Percentiles rank a stretch among this genome's conserved stretches.
Conservation (phyloP, 257 asterid genomes). For the Striga asiatica region DNA sequence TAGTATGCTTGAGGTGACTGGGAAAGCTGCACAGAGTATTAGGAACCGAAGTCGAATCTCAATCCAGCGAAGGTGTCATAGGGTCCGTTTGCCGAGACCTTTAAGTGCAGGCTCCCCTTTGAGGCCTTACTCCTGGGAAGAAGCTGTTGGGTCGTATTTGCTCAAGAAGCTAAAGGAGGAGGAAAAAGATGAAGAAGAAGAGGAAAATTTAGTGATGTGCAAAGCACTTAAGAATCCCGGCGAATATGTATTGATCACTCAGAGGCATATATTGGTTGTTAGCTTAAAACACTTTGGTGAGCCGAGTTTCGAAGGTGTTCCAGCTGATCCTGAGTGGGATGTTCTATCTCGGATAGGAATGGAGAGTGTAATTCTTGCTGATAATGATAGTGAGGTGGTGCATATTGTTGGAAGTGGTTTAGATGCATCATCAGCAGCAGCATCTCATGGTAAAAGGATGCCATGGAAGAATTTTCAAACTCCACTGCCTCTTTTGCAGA, state of each 20-base stretch:
- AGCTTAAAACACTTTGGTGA: slow-evolving; percentile 46
- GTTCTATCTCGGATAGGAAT: slow-evolving; percentile 48
- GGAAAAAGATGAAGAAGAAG: slow-evolving; percentile 38
- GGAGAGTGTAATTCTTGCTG: slow-evolving; percentile 75
- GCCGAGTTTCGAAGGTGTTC: slow-evolving; percentile 67
- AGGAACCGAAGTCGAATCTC: slow-evolving; percentile 85
- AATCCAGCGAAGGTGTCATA: slow-evolving; percentile 40
- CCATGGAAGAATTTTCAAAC: slow-evolving; percentile 30
- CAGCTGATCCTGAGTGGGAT: slow-evolving; percentile 65
- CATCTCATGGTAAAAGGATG: slow-evolving; percentile 33
- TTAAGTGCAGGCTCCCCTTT: slow-evolving; percentile 54
- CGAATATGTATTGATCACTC: slow-evolving; percentile 47
- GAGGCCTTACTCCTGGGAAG: slow-evolving; percentile 87
- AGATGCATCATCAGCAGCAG: slow-evolving; percentile 20
- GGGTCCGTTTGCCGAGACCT: slow-evolving; percentile 89
- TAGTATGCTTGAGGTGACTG: slow-evolving; percentile 93
- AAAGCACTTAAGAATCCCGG: slow-evolving; percentile 65
- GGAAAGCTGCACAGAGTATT: slow-evolving; percentile 95
- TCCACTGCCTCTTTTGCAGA: slow-evolving; percentile 57
- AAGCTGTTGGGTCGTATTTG: slow-evolving; percentile 74
- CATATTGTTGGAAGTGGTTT: slow-evolving; percentile 80
- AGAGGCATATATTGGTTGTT: slow-evolving; percentile 50
- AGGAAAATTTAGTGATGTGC: slow-evolving; percentile 46
- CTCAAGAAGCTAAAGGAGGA: slow-evolving; percentile 37
- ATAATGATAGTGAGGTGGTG: slow-evolving; percentile 46